phyloP scores from a whole-genome alignment of 352 stramenopile species.

The Phytopythium chamaehyphon region DNA sequence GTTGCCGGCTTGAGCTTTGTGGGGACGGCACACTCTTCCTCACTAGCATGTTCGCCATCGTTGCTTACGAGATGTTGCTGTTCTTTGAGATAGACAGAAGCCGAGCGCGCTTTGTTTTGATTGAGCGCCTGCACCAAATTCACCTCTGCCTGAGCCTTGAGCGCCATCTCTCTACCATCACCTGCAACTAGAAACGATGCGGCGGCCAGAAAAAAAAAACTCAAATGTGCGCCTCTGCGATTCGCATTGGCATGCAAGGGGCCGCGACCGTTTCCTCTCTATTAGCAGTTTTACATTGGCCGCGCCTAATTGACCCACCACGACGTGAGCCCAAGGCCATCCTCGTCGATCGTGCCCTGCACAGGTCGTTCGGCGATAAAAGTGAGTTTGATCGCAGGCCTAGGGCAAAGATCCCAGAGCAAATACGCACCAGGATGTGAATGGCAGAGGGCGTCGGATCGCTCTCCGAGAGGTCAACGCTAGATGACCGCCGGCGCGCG shows the following conservation, averaged over 20 bases:
- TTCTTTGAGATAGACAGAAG: slow-evolving; percentile 35
- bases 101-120: slow-evolving; percentile 39
- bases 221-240: no score
- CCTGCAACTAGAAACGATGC: no score
- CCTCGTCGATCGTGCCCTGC: slow-evolving; percentile 86
- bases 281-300: not conserved
- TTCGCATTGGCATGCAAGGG: no score
- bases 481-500: slow-evolving; percentile 70
- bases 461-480: slow-evolving; percentile 78
- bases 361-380: not conserved
- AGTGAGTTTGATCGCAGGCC: no score
- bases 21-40: slow-evolving; percentile 11
- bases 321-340: slow-evolving; percentile 76
- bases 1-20: not conserved
- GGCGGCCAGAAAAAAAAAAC: no score
- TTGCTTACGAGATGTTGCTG: slow-evolving; percentile 34
- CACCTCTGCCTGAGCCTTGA: slow-evolving; percentile 50
- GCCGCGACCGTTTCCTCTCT: slow-evolving; percentile 1
- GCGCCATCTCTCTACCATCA: slow-evolving; percentile 13
- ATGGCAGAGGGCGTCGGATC: slow-evolving; percentile 81
- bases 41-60: slow-evolving; percentile 6
- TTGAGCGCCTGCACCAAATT: slow-evolving; percentile 45
- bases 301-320: slow-evolving; percentile 55
- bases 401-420: not conserved
- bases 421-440: slow-evolving; percentile 65